Percentiles rank a stretch among this genome's conserved stretches.
phyloP scores from a whole-genome alignment of 163 green algal species.

The Prototheca cutis region DNA sequence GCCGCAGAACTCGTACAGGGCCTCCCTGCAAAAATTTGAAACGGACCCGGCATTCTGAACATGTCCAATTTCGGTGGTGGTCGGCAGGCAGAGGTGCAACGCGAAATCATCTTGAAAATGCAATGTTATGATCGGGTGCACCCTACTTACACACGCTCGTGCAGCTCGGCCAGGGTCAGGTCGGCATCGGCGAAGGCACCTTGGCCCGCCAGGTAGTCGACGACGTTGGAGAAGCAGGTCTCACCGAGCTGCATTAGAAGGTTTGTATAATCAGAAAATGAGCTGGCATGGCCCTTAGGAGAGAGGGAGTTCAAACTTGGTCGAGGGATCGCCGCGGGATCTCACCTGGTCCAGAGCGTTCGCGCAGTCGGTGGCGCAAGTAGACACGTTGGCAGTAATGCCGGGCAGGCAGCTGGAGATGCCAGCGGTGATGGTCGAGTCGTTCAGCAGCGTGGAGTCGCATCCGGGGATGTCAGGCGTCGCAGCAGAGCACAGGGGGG shows the following conservation, averaged over 20 bases:
- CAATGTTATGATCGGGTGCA: background rate
- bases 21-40: background rate
- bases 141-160: background rate
- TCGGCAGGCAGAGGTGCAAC: no score
- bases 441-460: background rate
- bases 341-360: background rate
- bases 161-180: background rate
- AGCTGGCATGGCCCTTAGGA: no score
- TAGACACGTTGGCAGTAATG: background rate
- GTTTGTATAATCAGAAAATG: no score
- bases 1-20: background rate
- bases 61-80: no score
- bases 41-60: no score
- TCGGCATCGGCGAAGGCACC: background rate
- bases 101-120: background rate
- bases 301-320: no score
- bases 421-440: background rate
- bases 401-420: background rate
- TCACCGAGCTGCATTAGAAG: background rate
- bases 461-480: background rate
- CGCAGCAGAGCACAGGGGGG: no score
- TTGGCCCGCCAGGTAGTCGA: background rate
- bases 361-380: background rate
- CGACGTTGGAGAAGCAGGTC: background rate
- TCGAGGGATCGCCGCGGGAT: no score